phyloP scores from a whole-genome alignment of 2,329 filamentous ascomycete species.

The Sporothrix curviconia region DNA sequence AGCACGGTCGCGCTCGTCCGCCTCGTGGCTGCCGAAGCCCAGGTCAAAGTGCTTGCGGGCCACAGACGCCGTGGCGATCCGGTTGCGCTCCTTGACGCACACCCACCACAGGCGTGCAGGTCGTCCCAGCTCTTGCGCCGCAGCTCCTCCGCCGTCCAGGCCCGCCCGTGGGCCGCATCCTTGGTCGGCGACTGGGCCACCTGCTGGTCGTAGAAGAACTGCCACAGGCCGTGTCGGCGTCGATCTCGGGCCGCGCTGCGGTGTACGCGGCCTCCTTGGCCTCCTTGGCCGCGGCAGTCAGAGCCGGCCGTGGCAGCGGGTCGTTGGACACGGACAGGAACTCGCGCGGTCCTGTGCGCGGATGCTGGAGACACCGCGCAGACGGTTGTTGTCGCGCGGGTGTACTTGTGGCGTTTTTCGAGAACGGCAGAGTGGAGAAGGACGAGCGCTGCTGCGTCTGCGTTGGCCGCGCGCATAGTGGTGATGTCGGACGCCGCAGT shows the following conservation, averaged over 20 bases:
- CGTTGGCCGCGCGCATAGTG: neutral
- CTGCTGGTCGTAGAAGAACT: slow-evolving; percentile 72
- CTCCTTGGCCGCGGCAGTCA: neutral
- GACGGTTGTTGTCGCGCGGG: slow-evolving; percentile 68
- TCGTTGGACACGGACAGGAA: slow-evolving; percentile 67
- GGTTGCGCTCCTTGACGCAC: slow-evolving; percentile 84
- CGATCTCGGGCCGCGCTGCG: slow-evolving; percentile 51
- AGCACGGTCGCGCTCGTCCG: slow-evolving; percentile 53
- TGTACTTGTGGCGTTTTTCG: slow-evolving; percentile 37
- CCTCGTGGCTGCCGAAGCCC: slow-evolving; percentile 68
- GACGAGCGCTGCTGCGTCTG: slow-evolving; percentile 19
- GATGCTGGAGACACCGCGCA: slow-evolving; percentile 75
- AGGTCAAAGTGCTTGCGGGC: slow-evolving; percentile 63
- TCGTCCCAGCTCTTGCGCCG: slow-evolving; percentile 90
- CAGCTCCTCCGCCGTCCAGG: slow-evolving; percentile 81
- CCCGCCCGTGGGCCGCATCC: slow-evolving; percentile 65
- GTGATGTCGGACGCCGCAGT: neutral
- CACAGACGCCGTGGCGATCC: slow-evolving; percentile 67
- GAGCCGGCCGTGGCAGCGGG: slow-evolving; percentile 64
- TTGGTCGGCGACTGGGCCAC: slow-evolving; percentile 65
- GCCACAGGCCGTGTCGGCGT: slow-evolving; percentile 84
- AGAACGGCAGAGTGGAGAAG: slow-evolving; percentile 52
- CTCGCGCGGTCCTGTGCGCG: slow-evolving; percentile 66
- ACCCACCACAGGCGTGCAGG: slow-evolving; percentile 90
- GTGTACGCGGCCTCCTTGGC: slow-evolving; percentile 30